These are phyloP conservation scores for Penicillium hordei DNA, from an alignment of 2,329 filamentous ascomycete genomes.

Conservation along the genomic window DNA sequence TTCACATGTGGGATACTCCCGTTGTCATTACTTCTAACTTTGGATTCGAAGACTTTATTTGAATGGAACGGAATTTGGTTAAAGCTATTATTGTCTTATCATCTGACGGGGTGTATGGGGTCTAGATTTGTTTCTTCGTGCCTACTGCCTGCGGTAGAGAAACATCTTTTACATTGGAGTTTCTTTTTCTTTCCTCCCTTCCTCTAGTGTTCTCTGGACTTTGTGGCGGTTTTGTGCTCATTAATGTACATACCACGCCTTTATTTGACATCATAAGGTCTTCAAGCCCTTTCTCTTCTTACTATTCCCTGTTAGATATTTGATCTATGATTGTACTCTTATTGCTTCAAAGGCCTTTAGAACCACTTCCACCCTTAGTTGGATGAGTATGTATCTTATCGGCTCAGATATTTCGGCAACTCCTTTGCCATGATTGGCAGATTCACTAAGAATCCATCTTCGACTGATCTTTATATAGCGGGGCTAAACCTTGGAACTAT, in stretches of 20 bases:
- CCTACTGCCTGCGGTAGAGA: background rate
- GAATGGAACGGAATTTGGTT: conserved; percentile 15
- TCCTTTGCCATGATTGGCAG: background rate
- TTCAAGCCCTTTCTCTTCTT: background rate
- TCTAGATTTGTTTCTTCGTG: conserved; percentile 1
- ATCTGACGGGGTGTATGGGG: conserved; percentile 8
- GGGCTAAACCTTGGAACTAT: background rate
- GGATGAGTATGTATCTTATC: background rate
- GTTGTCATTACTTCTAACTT: conserved; percentile 9
- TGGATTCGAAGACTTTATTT: conserved; percentile 9
- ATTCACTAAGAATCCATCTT: background rate
- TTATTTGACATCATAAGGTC: background rate
- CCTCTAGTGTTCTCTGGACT: background rate
- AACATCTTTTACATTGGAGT: conserved; percentile 1
- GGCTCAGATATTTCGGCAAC: background rate
- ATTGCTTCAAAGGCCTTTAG: background rate
- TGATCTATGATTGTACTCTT: too few species aligned
- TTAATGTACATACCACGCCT: conserved; percentile 12
- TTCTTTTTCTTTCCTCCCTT: background rate
- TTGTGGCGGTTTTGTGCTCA: background rate
- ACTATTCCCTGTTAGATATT: background rate
- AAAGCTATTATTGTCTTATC: conserved; percentile 3
- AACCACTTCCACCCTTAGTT: background rate
- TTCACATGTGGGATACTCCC: conserved; percentile 17
- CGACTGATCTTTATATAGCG: background rate